Base-by-base conservation (phyloP, 176 grass and related monocot species). In the Oropetium thomaeum region DNA sequence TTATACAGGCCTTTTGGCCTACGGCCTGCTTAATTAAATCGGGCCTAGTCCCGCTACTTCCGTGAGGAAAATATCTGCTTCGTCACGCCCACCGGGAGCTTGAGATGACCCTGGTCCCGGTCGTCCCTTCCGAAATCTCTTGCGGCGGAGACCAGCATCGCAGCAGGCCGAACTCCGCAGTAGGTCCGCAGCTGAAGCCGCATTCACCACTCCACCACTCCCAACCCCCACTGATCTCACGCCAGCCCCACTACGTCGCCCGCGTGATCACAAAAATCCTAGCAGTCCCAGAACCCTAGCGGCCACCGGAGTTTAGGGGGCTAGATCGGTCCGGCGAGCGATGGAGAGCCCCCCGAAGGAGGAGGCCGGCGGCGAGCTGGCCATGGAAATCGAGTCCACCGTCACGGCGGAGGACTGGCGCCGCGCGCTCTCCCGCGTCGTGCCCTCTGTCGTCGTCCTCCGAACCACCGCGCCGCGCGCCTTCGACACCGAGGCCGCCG, bases 321-420 rank as follows among this genome's bases (percentile, higher is more conserved):
- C 29, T 62, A 79, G 85, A 83, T 87, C 80, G 77, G 23, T 27
- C 53, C 71, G 16, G 70, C 34, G 26, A 39, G 35, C 27, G 54
- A 88, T 88, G 86, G 86, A 88, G 80, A 83, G 80, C 70, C 80
- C 86, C 2, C 63, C 17, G 44, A 88, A 84, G 75, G 86, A 83
- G 75, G 86, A 83, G 70, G 75, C 65, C 26, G 86, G 55, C 8
- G 86, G 75, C 37, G 86, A 88, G 75, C 81, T 87, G 20, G 90
- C 78, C 33, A 92, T 90, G 80, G 87, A 82, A 82, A 95, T 99
- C 87, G 92, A 95, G 74, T 86, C 90, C 2, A 13, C 34, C 71
- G 90, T 87, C 39, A 99, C 92, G 53, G 92, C 89, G 39, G 96
- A 99, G 87, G 96, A 92, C 79, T 95, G 96, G 96, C 84, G 96